Evolutionary conservation across 2,329 filamentous ascomycete species (phyloP).

Genomic region (Penicillium hesseltinei): DNA sequence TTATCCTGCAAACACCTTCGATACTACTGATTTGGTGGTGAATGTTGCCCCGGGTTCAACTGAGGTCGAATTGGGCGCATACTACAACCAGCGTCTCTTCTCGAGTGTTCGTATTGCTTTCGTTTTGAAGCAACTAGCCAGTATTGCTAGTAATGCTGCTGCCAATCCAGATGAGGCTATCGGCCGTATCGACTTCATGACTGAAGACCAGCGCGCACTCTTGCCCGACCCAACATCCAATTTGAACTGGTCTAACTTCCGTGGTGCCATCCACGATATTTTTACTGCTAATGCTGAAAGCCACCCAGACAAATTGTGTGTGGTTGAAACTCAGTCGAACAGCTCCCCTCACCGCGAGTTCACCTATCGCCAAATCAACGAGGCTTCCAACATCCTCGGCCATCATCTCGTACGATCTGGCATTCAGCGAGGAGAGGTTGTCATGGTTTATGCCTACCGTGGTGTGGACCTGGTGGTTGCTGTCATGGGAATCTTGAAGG

Average conservation of each 20-base stretch:
- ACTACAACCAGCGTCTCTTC: conserved; percentile 48
- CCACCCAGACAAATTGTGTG: conserved; percentile 67
- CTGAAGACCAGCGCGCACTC: conserved; percentile 32
- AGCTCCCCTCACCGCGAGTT: conserved; percentile 63
- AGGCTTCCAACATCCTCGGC: conserved; percentile 76
- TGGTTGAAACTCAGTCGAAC: conserved; percentile 60
- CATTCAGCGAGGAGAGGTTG: conserved; percentile 75
- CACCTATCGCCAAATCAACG: conserved; percentile 82
- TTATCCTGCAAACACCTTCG: conserved; percentile 44
- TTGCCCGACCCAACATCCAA: conserved; percentile 46
- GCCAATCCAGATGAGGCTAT: conserved; percentile 41
- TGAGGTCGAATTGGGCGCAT: conserved; percentile 38
- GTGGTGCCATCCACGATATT: conserved; percentile 47
- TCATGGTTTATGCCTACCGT: conserved; percentile 88
- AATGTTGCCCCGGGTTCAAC: conserved; percentile 35
- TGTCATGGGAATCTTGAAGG: conserved; percentile 71
- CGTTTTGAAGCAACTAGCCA: conserved; percentile 45
- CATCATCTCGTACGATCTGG: conserved; percentile 75
- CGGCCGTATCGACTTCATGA: conserved; percentile 46
- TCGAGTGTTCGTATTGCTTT: conserved; percentile 46
- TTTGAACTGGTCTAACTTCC: conserved; percentile 47
- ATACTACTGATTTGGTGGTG: conserved; percentile 44
- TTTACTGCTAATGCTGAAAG: conserved; percentile 54
- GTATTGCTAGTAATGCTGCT: conserved; percentile 43
- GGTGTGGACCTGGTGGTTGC: conserved; percentile 74